Percentiles rank a stretch among this genome's conserved stretches.
Conservation (phyloP, 78 protist species). For the Polysphondylium violaceum region DNA sequence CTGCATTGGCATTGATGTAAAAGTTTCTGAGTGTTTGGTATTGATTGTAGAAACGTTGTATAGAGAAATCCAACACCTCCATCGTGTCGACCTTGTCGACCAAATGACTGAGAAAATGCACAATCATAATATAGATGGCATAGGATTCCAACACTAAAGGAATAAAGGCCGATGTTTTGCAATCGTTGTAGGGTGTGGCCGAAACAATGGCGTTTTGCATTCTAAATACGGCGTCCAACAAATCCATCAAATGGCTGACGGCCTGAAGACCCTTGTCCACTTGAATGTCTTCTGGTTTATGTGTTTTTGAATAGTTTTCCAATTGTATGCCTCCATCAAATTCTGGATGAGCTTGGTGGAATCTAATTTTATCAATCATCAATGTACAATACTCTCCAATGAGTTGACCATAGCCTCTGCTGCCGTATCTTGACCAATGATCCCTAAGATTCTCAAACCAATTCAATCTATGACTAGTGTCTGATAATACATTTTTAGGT, state of each 20-base stretch:
- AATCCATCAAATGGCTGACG: constrained; percentile 70
- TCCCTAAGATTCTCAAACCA: constrained; percentile 68
- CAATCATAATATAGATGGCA: constrained; percentile 76
- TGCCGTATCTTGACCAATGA: constrained; percentile 59
- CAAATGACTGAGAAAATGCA: constrained; percentile 58
- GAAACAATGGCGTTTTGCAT: constrained; percentile 58
- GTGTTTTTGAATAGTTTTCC: constrained; percentile 41
- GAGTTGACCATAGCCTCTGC: constrained; percentile 42
- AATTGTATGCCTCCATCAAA: constrained; percentile 70
- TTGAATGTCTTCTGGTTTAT: constrained; percentile 42
- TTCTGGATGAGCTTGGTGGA: constrained; percentile 83
- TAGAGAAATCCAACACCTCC: constrained; percentile 73
- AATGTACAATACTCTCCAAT: constrained; percentile 62
- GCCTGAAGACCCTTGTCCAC: constrained; percentile 48
- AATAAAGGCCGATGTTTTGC: constrained; percentile 75
- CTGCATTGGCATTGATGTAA: constrained; percentile 71
- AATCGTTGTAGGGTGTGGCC: constrained; percentile 68
- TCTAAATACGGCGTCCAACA: constrained; percentile 61
- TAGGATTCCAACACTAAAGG: constrained; percentile 81
- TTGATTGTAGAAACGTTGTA: constrained; percentile 74
- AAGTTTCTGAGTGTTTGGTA: constrained; percentile 78
- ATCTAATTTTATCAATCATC: constrained; percentile 71
- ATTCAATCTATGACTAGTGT: constrained; percentile 1
- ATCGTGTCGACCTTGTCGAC: constrained; percentile 75
- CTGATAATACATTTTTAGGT: constrained; percentile 56